These are phyloP conservation scores for Ceratocystis ficicola DNA, from an alignment of 2,329 filamentous ascomycete genomes.

Conservation along the genomic window DNA sequence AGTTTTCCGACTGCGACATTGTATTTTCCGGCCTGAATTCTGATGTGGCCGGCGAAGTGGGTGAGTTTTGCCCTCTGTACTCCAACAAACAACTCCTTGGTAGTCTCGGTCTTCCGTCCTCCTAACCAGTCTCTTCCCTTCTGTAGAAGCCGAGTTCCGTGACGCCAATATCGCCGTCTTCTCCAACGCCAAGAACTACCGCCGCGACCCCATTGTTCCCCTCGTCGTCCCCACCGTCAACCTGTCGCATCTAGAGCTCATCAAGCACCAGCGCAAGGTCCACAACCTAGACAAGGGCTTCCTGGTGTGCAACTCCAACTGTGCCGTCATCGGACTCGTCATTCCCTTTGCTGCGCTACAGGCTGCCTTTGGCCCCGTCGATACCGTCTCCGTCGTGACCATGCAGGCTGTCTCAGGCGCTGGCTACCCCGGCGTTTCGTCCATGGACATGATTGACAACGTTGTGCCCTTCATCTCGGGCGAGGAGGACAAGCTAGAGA, in stretches of 20 bases:
- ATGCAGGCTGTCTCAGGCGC: constrained; percentile 91
- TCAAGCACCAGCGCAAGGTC: constrained; percentile 72
- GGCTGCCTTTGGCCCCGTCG: constrained; percentile 71
- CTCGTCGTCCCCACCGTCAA: constrained; percentile 94
- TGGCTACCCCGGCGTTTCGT: constrained; percentile 78
- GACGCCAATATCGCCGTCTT: constrained; percentile 82
- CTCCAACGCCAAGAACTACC: constrained; percentile 96
- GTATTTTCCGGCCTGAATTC: constrained; percentile 88
- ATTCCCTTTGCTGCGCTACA: constrained; percentile 89
- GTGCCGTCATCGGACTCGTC: constrained; percentile 89
- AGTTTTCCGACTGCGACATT: constrained; percentile 83
- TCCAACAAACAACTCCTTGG: background rate
- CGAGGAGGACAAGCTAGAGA: constrained; percentile 93
- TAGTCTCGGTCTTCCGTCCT: background rate
- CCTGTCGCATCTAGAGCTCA: constrained; percentile 71
- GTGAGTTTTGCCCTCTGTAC: constrained; percentile 36
- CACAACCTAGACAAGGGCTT: constrained; percentile 71
- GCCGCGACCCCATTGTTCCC: constrained; percentile 77
- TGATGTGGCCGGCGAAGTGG: constrained; percentile 82
- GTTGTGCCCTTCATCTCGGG: constrained; percentile 86
- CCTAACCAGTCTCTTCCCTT: constrained; percentile 1
- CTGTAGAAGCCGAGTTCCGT: constrained; percentile 74
- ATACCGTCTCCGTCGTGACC: constrained; percentile 66
- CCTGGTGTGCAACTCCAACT: constrained; percentile 96
- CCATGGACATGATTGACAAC: constrained; percentile 94